Evolutionary conservation across 371 early-diverging fungal species (phyloP), one percentile per base, ranked within the genome.

Genomic region (Mycotypha africana): DNA sequence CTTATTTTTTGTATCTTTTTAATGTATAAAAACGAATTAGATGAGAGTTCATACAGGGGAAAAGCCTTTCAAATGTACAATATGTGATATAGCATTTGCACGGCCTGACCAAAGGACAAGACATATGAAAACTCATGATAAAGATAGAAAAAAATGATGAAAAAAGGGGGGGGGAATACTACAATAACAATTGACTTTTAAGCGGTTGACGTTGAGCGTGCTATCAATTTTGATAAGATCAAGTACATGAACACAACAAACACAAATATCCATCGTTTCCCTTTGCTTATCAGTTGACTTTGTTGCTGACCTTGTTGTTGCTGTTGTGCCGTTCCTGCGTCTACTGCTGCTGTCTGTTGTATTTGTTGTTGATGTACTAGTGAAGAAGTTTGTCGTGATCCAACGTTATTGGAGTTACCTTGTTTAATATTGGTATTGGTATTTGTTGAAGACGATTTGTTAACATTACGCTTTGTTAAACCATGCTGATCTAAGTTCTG

Each of bases 11-110:
- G 41, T 38, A 12, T 41, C 21, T 21, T 21, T 2, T 20, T 22
- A 15, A 22, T 30, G 25, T 15, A 47, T 32, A 25, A 32, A 20
- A 30, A n/a, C n/a, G n/a, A n/a, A n/a, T n/a, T 57, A 76, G 79
- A 63, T 76, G 53, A 65, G 82, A 17, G 77, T 81, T 8, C 85
- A 85, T 56, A 81, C 85, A n/a, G 81, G 82, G 11, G 84, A 83
- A 55, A 75, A 76, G 7, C 85, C 85, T 0, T 85, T 76, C 46
- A 69, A 67, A 39, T 84, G 85, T 44, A 61, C 78, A 7, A 62
- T 67, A n/a, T 87, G 87, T 55, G 77, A 60, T 26, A 82, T 87
- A 51, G 60, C 79, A 7, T 87, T 86, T 47, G 78, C 86, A 17
- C 64, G 89, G 32, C 79, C 86, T 5, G 88, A 88, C 46, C 82